Evolutionary conservation across 2,329 filamentous ascomycete species (phyloP).

Genomic region (Pleurostoma richardsiae): DNA sequence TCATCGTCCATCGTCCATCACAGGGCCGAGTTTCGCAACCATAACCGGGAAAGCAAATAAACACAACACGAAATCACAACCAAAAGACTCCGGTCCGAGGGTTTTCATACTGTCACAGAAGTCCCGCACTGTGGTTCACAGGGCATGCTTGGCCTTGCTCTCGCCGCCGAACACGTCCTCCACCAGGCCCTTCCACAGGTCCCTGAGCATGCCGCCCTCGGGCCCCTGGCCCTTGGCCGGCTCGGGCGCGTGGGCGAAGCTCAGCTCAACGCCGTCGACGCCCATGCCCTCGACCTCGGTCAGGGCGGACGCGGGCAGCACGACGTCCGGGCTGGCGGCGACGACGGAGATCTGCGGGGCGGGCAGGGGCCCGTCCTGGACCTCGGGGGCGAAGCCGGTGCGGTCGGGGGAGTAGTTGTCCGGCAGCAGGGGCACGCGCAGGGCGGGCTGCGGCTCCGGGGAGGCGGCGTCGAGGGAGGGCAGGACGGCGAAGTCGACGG

Average conservation of each 20-base stretch:
- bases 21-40: too few relatives aligned
- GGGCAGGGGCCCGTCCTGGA: constrained; percentile 32
- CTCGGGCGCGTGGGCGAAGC: constrained; percentile 38
- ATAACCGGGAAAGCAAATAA: too few relatives aligned
- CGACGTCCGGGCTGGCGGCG: constrained; percentile 49
- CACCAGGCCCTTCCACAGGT: constrained; percentile 53
- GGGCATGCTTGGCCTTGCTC: constrained; percentile 18
- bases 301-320: constrained; percentile 44
- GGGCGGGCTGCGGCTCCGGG: constrained; percentile 27
- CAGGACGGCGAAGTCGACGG: constrained; percentile 50
- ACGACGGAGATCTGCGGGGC: constrained; percentile 47
- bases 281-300: constrained; percentile 55
- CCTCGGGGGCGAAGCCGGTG: constrained; percentile 35
- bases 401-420: constrained; percentile 49
- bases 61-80: not conserved
- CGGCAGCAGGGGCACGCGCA: constrained; percentile 55
- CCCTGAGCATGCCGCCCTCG: constrained; percentile 42
- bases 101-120: not conserved
- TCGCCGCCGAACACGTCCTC: constrained; percentile 36
- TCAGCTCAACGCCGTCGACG: constrained; percentile 50
- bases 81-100: not conserved
- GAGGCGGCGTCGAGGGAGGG: constrained; percentile 33
- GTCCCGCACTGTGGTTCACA: not conserved
- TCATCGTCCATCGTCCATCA: too few relatives aligned
- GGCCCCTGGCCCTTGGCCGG: constrained; percentile 1